Evolutionary conservation across 1,284 basidiomycete genomes (phyloP), one percentile per base, ranked within the genome.

Genomic region (Ustilago hordei): DNA sequence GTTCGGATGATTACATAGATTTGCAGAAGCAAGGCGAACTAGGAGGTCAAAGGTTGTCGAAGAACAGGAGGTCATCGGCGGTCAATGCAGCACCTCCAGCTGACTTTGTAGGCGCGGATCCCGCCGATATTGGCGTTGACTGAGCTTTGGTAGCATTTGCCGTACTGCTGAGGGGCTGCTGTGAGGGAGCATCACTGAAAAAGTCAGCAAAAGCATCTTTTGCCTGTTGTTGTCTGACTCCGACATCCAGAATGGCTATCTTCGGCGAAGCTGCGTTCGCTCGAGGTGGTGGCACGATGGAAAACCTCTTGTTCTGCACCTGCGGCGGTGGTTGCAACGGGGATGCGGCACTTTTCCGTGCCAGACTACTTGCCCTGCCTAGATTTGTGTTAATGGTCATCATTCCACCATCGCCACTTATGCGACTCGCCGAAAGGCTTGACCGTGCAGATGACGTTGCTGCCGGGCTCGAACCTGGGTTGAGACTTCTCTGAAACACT

Each of bases 51-150:
- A 77, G 55, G 35, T 19, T 73, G 61, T 77, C 75, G n/a, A 77
- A 77, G 53, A 77, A 77, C 8, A 73, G 61, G 32, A 77, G 47
- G 32, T 77, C 75, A 35, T 77, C 75, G 2, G 75, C 75, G 4
- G 75, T 73, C 60, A 77, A 35, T 3, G 62, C 57, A 8, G 39
- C 54, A 9, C 62, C 64, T 6, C 58, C 55, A 12, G 19, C 52
- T 36, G 50, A 54, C 15, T 64, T 69, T 6, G 58, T 34, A 34
- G 58, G 43, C 11, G 39, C 35, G 17, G 48, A 41, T 23, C 19
- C 8, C 7, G 54, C 23, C 19, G 31, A 15, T 9, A 55, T 43
- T 47, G 63, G 23, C 17, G 35, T 19, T 8, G 60, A 31, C 12
- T 39, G 43, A 9, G 34, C n/a, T 32, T 50, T 28, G 48, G 17